A percentile compares a stretch with the other conserved stretches of the same genome.
These are phyloP conservation scores for Cymbidium sinense DNA, from an alignment of 106 monocot species.

Conservation along the genomic window DNA sequence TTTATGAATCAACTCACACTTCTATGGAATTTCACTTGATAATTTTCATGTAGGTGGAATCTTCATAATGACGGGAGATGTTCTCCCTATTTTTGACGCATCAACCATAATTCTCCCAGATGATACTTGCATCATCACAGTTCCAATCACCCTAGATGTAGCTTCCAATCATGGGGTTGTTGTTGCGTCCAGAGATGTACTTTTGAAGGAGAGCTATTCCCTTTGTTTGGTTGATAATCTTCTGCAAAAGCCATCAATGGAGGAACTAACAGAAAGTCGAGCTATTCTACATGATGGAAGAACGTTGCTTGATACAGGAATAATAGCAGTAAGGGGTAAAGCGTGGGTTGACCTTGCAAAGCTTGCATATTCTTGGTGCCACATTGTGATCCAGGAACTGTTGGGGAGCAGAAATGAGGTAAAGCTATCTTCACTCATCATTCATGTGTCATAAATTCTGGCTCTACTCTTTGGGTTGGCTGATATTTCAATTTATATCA, in stretches of 20 bases:
- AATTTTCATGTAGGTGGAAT: conserved; percentile 69
- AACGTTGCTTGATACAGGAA: conserved; percentile 88
- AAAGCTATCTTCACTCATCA: conserved; percentile 24
- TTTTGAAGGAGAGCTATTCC: conserved; percentile 29
- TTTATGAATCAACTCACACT: background rate
- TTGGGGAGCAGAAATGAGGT: conserved; percentile 67
- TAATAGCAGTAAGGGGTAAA: conserved; percentile 87
- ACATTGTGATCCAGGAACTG: conserved; percentile 47
- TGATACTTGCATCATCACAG: conserved; percentile 84
- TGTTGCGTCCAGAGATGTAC: conserved; percentile 49
- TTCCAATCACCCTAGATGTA: conserved; percentile 83
- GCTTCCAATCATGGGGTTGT: conserved; percentile 93
- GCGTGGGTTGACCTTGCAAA: conserved; percentile 80
- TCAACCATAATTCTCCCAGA: conserved; percentile 71
- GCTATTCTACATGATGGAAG: conserved; percentile 87
- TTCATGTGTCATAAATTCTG: background rate
- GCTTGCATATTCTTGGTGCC: conserved; percentile 59
- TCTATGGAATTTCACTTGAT: background rate
- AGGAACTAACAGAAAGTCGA: conserved; percentile 52
- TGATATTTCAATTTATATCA: background rate
- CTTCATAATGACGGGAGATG: conserved; percentile 99
- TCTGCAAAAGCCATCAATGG: conserved; percentile 75
- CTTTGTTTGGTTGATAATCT: conserved; percentile 78
- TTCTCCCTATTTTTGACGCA: conserved; percentile 96
- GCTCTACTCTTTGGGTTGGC: background rate